Conservation (phyloP, 2,329 filamentous ascomycete species). For the Exophiala spinifera region DNA sequence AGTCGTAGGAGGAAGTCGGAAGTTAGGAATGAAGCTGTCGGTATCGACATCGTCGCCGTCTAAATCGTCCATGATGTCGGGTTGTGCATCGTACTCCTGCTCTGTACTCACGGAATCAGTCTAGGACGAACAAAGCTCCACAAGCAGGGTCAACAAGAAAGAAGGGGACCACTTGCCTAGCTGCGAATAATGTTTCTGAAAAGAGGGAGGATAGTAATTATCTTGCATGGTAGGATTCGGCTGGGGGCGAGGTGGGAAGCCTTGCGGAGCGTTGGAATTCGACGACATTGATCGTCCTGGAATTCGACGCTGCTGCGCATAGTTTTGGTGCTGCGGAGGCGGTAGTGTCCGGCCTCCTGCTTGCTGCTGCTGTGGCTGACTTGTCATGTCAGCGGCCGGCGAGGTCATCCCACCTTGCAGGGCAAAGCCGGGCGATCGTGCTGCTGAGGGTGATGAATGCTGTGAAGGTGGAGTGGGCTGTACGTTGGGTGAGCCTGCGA, state of each 20-base stretch:
- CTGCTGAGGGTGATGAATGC: slow-evolving; percentile 62
- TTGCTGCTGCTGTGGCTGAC: slow-evolving; percentile 48
- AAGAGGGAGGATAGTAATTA: slow-evolving; percentile 77
- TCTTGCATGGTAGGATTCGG: slow-evolving; percentile 36
- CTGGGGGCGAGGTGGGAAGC: slow-evolving; percentile 38
- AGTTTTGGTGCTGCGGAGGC: slow-evolving; percentile 37
- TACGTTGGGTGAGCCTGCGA: slow-evolving; percentile 28
- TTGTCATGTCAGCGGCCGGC: slow-evolving; percentile 54
- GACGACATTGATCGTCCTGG: slow-evolving; percentile 36
- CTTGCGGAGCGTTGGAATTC: slow-evolving; percentile 32
- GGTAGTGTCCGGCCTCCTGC: slow-evolving; percentile 47
- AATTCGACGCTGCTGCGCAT: slow-evolving; percentile 36
- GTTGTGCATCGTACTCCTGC: slow-evolving; percentile 92
- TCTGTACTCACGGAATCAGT: slow-evolving; percentile 71
- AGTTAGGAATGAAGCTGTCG: slow-evolving; percentile 61
- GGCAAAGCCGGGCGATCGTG: slow-evolving; percentile 60
- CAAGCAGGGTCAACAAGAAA: slow-evolving; percentile 42
- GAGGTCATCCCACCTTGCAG: slow-evolving; percentile 61
- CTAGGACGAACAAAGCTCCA: slow-evolving; percentile 65
- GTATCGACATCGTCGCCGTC: slow-evolving; percentile 67
- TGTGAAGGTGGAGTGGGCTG: slow-evolving; percentile 83
- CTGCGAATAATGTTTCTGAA: slow-evolving; percentile 92
- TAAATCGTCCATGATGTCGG: slow-evolving; percentile 81
- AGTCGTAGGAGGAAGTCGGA: slow-evolving; percentile 37
- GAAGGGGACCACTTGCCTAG: slow-evolving; percentile 74